Evolutionary conservation across 140 eudicot species (phyloP).

Genomic region (Cichorium intybus): DNA sequence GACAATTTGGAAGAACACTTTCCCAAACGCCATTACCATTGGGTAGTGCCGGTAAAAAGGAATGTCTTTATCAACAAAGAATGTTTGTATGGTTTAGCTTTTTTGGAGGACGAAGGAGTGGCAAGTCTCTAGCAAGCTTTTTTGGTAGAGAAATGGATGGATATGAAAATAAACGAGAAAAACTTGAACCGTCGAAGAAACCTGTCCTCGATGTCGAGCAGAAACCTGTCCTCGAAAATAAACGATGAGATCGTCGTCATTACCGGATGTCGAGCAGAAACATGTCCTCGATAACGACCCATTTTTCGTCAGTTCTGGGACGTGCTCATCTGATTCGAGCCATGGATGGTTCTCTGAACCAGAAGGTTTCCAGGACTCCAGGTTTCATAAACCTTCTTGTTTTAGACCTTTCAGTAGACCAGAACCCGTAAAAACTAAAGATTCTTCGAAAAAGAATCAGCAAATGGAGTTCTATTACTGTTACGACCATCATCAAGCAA

Average conservation of each 20-base stretch:
- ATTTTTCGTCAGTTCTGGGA: conserved; percentile 5
- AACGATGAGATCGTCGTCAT: conserved; percentile 16
- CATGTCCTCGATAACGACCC: not conserved
- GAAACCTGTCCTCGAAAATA: too few species aligned
- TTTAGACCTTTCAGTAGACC: conserved; percentile 31
- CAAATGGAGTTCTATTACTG: conserved; percentile 17
- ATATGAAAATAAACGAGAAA: conserved; percentile 17
- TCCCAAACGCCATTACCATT: conserved; percentile 23
- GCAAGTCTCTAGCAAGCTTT: conserved; percentile 34
- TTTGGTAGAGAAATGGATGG: conserved; percentile 36
- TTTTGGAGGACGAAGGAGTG: conserved; percentile 20
- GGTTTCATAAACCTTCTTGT: conserved; percentile 35
- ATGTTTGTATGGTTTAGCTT: too few species aligned
- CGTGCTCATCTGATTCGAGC: conserved; percentile 24
- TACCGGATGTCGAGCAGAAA: conserved; percentile 12
- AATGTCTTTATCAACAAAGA: not conserved
- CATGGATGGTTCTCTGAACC: conserved; percentile 15
- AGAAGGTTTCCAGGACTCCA: not conserved
- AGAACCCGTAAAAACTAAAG: conserved; percentile 30
- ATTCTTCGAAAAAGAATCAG: not conserved
- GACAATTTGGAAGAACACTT: conserved; percentile 23
- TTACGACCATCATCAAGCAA: not conserved
- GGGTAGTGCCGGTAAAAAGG: not conserved
- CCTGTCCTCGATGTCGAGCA: too few species aligned
- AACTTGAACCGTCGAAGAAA: conserved; percentile 14